Conservation (phyloP, 768 basidiomycete species). For the Boletus pseudopeckii region DNA sequence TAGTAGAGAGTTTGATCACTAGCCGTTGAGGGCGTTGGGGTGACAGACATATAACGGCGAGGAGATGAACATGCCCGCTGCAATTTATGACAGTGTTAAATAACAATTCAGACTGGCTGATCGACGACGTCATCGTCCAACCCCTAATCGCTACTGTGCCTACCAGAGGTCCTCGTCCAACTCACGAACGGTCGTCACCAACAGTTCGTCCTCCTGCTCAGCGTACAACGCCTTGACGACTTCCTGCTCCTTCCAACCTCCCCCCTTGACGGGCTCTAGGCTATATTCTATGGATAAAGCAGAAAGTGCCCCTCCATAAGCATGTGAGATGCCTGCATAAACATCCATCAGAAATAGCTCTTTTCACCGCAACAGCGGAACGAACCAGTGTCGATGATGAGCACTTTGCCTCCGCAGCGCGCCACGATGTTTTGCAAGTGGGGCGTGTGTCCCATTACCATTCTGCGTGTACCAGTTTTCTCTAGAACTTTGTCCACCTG, state of each 20-base stretch:
- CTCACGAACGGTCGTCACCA: conserved; percentile 25
- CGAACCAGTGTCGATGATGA: conserved; percentile 92
- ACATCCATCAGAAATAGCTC: conserved; percentile 6
- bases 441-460: conserved; percentile 98
- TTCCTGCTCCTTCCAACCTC: conserved; percentile 36
- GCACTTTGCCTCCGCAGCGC: conserved; percentile 86
- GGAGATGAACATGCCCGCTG: background rate
- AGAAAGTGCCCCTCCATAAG: conserved; percentile 90
- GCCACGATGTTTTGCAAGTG: conserved; percentile 83
- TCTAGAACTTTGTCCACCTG: conserved; percentile 68
- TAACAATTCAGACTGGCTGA: conserved; percentile 12
- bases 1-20: conserved; percentile 42
- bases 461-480: conserved; percentile 76
- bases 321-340: conserved; percentile 82
- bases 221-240: conserved; percentile 35
- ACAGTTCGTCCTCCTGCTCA: conserved; percentile 30
- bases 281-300: conserved; percentile 86
- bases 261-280: conserved; percentile 54
- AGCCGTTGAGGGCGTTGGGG: conserved; percentile 16
- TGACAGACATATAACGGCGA: conserved; percentile 10
- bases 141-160: conserved; percentile 9
- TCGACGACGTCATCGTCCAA: conserved; percentile 21
- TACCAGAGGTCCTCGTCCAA: conserved; percentile 24
- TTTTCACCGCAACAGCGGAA: background rate
- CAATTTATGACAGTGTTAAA: conserved; percentile 16